These are phyloP conservation scores for Pisolithus tinctorius DNA, from an alignment of 768 basidiomycete genomes.

Conservation along the genomic window DNA sequence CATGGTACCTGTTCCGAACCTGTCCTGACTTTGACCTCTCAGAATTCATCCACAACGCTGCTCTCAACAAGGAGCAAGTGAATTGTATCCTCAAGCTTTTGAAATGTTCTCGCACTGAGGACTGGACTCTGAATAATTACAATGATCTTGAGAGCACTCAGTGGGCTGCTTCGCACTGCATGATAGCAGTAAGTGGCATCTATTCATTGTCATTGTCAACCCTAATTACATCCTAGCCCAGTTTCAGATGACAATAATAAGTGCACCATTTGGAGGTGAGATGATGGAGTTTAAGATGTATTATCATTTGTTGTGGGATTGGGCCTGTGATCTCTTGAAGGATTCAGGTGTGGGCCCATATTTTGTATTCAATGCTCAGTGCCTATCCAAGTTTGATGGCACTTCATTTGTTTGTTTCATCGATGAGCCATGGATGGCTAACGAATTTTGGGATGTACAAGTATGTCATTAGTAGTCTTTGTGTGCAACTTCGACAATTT, in stretches of 20 bases:
- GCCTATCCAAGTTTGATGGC: background rate
- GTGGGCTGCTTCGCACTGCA: background rate
- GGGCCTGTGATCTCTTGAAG: background rate
- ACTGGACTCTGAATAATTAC: background rate
- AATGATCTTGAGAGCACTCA: background rate
- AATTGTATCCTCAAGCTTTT: conserved; percentile 7
- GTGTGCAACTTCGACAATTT: background rate
- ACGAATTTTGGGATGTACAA: background rate
- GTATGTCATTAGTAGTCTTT: conserved; percentile 4
- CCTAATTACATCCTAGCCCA: no score
- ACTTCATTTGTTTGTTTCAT: background rate
- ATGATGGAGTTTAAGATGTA: background rate
- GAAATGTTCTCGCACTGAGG: background rate
- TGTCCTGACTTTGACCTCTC: no score
- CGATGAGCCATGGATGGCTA: conserved; percentile 6
- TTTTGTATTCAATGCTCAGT: conserved; percentile 1
- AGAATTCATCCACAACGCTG: background rate
- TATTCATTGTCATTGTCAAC: no score
- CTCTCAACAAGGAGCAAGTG: background rate
- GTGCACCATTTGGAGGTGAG: no score
- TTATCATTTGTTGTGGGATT: conserved; percentile 1
- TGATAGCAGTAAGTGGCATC: conserved; percentile 1
- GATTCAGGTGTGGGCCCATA: background rate
- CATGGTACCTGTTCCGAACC: no score
- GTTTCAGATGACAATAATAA: no score